phyloP scores from a whole-genome alignment of 1,139 yeast species.

The Yamadazyma jaroonii region DNA sequence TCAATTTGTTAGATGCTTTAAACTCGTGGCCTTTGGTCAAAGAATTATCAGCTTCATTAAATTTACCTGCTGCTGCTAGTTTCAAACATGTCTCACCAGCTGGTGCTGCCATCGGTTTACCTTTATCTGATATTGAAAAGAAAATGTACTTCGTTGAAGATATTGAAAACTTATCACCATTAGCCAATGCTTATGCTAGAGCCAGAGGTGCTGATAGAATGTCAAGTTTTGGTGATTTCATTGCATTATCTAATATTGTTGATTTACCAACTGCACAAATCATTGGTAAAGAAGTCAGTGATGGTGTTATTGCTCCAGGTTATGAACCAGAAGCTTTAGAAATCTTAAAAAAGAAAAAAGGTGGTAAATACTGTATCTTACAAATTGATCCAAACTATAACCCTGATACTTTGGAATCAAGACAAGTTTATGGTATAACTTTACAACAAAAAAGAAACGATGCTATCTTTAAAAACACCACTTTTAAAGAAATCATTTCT shows the following conservation, averaged over 20 bases:
- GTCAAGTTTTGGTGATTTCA: slow-evolving; percentile 98
- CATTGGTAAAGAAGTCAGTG: slow-evolving; percentile 95
- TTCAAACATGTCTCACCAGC: slow-evolving; percentile 99
- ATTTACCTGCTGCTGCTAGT: slow-evolving; percentile 97
- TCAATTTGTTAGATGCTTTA: slow-evolving; percentile 90
- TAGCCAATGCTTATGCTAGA: slow-evolving; percentile 97
- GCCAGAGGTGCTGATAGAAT: slow-evolving; percentile 99
- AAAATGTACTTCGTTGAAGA: slow-evolving; percentile 93
- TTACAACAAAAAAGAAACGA: slow-evolving; percentile 97
- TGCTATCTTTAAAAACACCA: slow-evolving; percentile 82
- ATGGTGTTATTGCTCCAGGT: slow-evolving; percentile 99
- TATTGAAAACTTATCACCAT: slow-evolving; percentile 90
- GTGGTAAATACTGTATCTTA: slow-evolving; percentile 93
- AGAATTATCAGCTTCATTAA: slow-evolving; percentile 90
- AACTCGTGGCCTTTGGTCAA: slow-evolving; percentile 99
- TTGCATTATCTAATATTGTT: slow-evolving; percentile 93
- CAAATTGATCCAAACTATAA: slow-evolving; percentile 93
- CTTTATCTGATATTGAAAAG: slow-evolving; percentile 86
- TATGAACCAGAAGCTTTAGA: slow-evolving; percentile 89
- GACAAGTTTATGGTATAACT: slow-evolving; percentile 95
- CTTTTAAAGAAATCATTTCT: slow-evolving; percentile 91
- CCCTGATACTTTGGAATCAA: slow-evolving; percentile 79
- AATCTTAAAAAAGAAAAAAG: slow-evolving; percentile 86
- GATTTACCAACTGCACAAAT: slow-evolving; percentile 96
- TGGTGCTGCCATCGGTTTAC: slow-evolving; percentile 96